phyloP scores from a whole-genome alignment of 441 rosid genomes.

The Pelargonium exstipulatum region DNA sequence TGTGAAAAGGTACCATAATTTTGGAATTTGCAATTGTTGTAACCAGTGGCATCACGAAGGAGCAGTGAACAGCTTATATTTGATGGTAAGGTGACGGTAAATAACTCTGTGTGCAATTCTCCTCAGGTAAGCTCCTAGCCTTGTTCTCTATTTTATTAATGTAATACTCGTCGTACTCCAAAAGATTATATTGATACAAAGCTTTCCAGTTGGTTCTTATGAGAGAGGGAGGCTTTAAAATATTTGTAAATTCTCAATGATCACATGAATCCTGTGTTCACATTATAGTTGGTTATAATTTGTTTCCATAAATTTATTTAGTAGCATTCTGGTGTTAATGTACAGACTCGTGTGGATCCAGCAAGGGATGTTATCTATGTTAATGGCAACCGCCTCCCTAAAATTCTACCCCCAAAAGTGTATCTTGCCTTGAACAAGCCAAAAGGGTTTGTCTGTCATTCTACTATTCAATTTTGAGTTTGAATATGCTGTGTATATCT shows the following conservation, averaged over 20 bases:
- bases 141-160: background rate
- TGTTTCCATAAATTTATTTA: background rate
- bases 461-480: slow-evolving; percentile 8
- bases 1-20: background rate
- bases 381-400: slow-evolving; percentile 81
- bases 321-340: slow-evolving; percentile 12
- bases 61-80: slow-evolving; percentile 77
- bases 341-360: slow-evolving; percentile 87
- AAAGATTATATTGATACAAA: too few species aligned
- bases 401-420: slow-evolving; percentile 77
- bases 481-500: slow-evolving; percentile 7
- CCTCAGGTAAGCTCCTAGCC: slow-evolving; percentile 51
- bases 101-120: slow-evolving; percentile 61
- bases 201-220: background rate
- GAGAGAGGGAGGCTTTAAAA: background rate
- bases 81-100: slow-evolving; percentile 77
- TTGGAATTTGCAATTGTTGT: background rate
- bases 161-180: background rate
- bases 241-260: background rate
- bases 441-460: slow-evolving; percentile 63
- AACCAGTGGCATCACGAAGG: slow-evolving; percentile 78
- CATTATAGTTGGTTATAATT: background rate
- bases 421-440: slow-evolving; percentile 89
- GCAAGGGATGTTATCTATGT: slow-evolving; percentile 68
- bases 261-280: background rate